Conservation (phyloP, 345 rosid species). For the Syzygium grande region DNA sequence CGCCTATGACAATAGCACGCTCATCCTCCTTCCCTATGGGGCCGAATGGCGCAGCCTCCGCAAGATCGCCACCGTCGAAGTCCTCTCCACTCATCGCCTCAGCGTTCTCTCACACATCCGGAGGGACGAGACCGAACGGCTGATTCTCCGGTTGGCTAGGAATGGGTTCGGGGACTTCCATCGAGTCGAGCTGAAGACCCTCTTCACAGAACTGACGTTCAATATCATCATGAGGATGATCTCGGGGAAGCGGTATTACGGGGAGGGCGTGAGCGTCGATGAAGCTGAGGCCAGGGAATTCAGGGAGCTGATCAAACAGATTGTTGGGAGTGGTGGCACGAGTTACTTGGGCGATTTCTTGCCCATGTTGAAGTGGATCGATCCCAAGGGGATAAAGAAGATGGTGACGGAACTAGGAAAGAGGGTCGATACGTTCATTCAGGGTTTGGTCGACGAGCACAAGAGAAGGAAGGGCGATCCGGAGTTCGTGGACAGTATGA, state of each 20-base stretch:
- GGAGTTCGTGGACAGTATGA: constrained; percentile 26
- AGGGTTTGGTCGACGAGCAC: constrained; percentile 37
- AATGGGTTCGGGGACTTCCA: background rate
- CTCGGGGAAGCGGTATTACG: constrained; percentile 2
- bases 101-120: background rate
- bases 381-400: constrained; percentile 11
- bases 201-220: background rate
- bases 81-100: constrained; percentile 5
- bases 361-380: constrained; percentile 3
- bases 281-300: constrained; percentile 4
- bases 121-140: background rate
- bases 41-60: constrained; percentile 3
- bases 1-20: background rate
- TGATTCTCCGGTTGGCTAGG: background rate
- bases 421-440: constrained; percentile 35
- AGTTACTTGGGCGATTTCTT: background rate
- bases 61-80: background rate
- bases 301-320: constrained; percentile 14
- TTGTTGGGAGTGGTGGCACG: background rate
- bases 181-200: background rate
- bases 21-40: background rate
- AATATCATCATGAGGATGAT: constrained; percentile 8
- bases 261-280: background rate
- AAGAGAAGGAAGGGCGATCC: constrained; percentile 6
- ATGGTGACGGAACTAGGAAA: constrained; percentile 12